A percentile compares a stretch with the other conserved stretches of the same genome.
These are phyloP conservation scores for Volvox reticuliferus DNA, from an alignment of 139 green algal species.

Conservation along the genomic window DNA sequence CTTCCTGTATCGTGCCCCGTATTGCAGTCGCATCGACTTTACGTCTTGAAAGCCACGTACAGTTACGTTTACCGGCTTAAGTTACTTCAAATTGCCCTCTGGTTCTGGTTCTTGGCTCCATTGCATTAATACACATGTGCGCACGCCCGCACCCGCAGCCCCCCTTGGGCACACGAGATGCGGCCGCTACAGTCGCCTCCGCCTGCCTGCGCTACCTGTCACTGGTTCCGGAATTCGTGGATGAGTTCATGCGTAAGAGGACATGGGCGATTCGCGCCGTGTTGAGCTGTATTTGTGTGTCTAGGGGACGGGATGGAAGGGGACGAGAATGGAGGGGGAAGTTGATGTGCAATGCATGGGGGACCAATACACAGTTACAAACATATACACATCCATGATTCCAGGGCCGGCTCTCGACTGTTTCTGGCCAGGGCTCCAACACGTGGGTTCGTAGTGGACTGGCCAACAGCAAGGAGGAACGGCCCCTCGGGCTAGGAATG, in stretches of 20 bases:
- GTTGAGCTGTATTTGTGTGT: too few relatives aligned
- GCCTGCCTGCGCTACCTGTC: slow-evolving; percentile 70
- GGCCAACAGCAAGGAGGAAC: not conserved
- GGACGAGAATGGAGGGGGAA: not conserved
- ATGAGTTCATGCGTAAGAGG: slow-evolving; percentile 58
- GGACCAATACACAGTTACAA: not conserved
- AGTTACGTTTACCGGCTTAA: too few relatives aligned
- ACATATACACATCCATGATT: not conserved
- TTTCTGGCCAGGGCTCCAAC: too few relatives aligned
- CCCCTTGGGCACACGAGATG: slow-evolving; percentile 47
- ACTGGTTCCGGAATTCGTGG: slow-evolving; percentile 57
- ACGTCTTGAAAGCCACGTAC: too few relatives aligned
- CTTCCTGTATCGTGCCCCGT: too few relatives aligned
- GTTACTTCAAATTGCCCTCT: too few relatives aligned
- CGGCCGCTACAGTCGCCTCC: slow-evolving; percentile 53
- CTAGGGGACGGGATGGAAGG: not conserved
- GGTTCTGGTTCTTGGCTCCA: too few relatives aligned
- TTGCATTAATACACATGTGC: too few relatives aligned
- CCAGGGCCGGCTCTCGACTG: too few relatives aligned
- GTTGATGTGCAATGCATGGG: not conserved
- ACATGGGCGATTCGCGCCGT: not conserved
- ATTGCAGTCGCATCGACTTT: too few relatives aligned
- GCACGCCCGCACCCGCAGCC: not conserved
- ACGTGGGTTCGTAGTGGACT: not conserved
- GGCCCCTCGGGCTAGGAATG: too few relatives aligned